Evolutionary conservation across 2,329 filamentous ascomycete genomes (phyloP).

Genomic region (Penicillium palitans): DNA sequence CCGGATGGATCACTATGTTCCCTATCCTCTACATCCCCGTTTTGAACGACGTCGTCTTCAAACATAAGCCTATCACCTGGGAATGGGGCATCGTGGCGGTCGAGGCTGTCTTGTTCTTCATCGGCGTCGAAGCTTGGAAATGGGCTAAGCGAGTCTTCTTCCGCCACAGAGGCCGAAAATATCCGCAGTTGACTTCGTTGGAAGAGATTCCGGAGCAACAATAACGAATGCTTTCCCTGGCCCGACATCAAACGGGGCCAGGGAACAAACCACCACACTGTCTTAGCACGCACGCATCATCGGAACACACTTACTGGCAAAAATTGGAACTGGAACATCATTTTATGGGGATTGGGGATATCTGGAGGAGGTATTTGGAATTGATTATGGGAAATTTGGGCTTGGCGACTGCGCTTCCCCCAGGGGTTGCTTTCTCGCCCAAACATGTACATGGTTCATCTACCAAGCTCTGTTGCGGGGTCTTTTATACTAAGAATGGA

Average conservation of each 20-base stretch:
- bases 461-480: background rate
- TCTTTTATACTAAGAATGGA: background rate
- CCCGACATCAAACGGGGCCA: slow-evolving; percentile 6
- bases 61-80: too few relatives aligned
- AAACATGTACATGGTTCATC: background rate
- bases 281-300: background rate
- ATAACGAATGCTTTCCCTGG: slow-evolving; percentile 24
- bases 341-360: background rate
- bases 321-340: background rate
- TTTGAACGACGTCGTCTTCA: slow-evolving; percentile 59
- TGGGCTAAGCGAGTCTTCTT: too few relatives aligned
- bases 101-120: too few relatives aligned
- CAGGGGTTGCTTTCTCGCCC: background rate
- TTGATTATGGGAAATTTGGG: background rate
- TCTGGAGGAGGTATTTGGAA: background rate
- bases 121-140: too few relatives aligned
- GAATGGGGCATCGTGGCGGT: too few relatives aligned
- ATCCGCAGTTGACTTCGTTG: background rate
- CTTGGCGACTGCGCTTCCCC: background rate
- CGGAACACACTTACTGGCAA: slow-evolving; percentile 2
- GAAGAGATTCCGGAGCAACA: background rate
- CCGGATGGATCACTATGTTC: slow-evolving; percentile 55
- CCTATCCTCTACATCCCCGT: slow-evolving; percentile 66
- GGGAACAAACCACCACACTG: slow-evolving; percentile 12
- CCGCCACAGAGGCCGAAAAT: background rate